These are phyloP conservation scores for Candida mesenterica DNA, from an alignment of 1,139 yeast genomes.

Conservation along the genomic window DNA sequence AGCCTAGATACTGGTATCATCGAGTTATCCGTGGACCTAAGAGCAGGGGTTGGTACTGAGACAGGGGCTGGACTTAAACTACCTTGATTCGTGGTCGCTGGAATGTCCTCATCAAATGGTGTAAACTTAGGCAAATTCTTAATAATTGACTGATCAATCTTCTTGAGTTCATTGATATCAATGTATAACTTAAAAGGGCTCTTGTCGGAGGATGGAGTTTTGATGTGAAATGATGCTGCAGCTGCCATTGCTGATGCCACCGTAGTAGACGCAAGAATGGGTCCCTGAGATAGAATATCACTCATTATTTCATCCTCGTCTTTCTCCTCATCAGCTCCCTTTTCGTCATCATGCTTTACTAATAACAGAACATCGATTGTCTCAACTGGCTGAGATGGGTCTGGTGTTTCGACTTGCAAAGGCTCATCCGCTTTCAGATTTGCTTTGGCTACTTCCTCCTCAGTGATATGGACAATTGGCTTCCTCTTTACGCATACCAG, in stretches of 20 bases:
- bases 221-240: background rate
- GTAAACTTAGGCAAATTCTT: conserved; percentile 54
- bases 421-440: background rate
- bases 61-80: background rate
- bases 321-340: conserved; percentile 2
- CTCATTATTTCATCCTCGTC: background rate
- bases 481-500: conserved; percentile 57
- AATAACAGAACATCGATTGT: conserved; percentile 2
- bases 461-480: conserved; percentile 28
- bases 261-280: background rate
- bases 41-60: conserved; percentile 11
- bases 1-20: conserved; percentile 60
- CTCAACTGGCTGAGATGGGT: conserved; percentile 1
- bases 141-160: conserved; percentile 53
- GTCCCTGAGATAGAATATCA: background rate
- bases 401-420: conserved; percentile 7
- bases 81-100: conserved; percentile 1
- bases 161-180: conserved; percentile 50
- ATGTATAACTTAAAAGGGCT: conserved; percentile 61
- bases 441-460: conserved; percentile 9
- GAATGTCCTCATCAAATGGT: conserved; percentile 42
- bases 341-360: conserved; percentile 12
- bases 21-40: conserved; percentile 23
- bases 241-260: no score
- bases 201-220: conserved; percentile 3